Conservation (phyloP, 768 basidiomycete species). For the Xerocomus potaroensis region DNA sequence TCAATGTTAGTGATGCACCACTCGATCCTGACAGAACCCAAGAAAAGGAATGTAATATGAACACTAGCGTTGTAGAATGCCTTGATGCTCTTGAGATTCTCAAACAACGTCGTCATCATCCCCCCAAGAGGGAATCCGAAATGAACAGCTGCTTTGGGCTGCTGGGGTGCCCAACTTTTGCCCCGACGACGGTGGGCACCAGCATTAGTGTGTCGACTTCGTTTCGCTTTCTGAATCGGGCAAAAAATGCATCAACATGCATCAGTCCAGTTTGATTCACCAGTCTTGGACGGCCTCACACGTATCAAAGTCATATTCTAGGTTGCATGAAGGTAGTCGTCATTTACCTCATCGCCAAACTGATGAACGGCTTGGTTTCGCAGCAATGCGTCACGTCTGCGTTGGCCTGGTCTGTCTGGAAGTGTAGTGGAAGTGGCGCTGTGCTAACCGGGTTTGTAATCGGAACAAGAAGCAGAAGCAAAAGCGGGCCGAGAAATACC, state of each 20-base stretch:
- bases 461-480: no score
- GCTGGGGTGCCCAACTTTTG: constrained; percentile 12
- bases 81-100: constrained; percentile 6
- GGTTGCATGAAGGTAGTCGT: no score
- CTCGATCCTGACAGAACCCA: no score
- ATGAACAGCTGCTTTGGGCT: constrained; percentile 4
- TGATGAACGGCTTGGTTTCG: no score
- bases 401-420: no score
- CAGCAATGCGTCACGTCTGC: no score
- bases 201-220: background rate
- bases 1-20: no score
- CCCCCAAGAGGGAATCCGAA: constrained; percentile 13
- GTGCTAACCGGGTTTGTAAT: no score
- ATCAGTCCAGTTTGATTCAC: constrained; percentile 53
- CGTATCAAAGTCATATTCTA: no score
- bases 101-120: constrained; percentile 7
- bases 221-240: background rate
- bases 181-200: constrained; percentile 8
- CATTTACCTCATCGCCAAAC: no score
- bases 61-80: background rate
- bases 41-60: background rate
- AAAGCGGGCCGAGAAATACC: no score
- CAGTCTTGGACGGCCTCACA: constrained; percentile 59
- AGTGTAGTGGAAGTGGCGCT: no score
- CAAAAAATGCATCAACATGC: constrained; percentile 3